phyloP scores from a whole-genome alignment of 2,329 filamentous ascomycete genomes.

The Ascochyta viciae-villosae region DNA sequence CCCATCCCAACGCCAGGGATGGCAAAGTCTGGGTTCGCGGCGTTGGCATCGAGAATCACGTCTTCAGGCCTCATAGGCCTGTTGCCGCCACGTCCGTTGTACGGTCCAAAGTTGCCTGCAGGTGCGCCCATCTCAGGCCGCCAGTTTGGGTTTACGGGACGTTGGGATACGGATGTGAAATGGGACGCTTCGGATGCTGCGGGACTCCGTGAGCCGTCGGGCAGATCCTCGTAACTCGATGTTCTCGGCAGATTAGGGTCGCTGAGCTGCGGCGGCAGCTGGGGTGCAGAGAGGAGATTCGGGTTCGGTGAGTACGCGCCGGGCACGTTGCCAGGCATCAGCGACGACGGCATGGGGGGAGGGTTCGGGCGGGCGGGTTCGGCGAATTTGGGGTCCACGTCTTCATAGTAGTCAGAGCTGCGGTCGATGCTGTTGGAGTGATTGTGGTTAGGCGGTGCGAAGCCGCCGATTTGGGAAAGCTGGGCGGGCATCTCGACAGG shows the following conservation, averaged over 20 bases:
- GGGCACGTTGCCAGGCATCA: conserved; percentile 37
- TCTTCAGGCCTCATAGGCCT: conserved; percentile 65
- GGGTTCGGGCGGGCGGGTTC: conserved; percentile 49
- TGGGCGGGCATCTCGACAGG: conserved; percentile 45
- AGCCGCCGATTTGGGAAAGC: conserved; percentile 32
- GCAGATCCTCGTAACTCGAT: conserved; percentile 69
- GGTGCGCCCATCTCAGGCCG: conserved; percentile 58
- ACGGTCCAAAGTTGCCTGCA: conserved; percentile 48
- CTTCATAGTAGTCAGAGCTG: conserved; percentile 79
- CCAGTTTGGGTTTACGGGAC: conserved; percentile 89
- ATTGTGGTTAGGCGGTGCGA: conserved; percentile 24
- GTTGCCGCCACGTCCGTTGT: conserved; percentile 45
- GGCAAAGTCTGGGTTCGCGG: conserved; percentile 83
- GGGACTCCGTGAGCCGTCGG: conserved; percentile 71
- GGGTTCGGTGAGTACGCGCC: conserved; percentile 45
- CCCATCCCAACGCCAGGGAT: conserved; percentile 61
- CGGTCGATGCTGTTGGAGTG: conserved; percentile 27
- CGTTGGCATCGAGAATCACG: conserved; percentile 67
- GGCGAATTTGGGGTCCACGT: conserved; percentile 87
- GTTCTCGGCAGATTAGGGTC: conserved; percentile 50
- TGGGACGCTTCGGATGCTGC: conserved; percentile 77
- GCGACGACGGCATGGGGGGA: conserved; percentile 42
- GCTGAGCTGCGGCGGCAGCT: conserved; percentile 16
- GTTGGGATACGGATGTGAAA: conserved; percentile 90
- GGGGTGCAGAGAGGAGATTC: conserved; percentile 31